These are phyloP conservation scores for Tardiomyces depauwii DNA, from an alignment of 1,139 yeast genomes.

Conservation along the genomic window DNA sequence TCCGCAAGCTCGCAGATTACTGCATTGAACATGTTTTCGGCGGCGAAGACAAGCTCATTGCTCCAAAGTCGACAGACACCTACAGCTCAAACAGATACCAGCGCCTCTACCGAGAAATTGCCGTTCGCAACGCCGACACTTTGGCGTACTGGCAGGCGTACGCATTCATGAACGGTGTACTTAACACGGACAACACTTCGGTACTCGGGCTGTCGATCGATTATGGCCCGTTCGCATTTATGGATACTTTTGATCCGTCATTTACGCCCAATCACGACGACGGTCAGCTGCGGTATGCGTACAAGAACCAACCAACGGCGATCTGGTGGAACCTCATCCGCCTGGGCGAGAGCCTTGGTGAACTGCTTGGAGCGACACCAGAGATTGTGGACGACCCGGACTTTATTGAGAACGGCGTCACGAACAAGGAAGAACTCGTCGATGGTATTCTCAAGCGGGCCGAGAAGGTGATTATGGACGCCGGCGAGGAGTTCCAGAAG, in stretches of 20 bases:
- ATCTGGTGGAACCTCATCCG: slow-evolving; percentile 92
- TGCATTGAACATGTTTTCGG: slow-evolving; percentile 56
- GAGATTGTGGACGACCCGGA: slow-evolving; percentile 31
- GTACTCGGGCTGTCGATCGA: slow-evolving; percentile 79
- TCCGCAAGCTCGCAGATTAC: slow-evolving; percentile 57
- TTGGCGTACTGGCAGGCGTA: slow-evolving; percentile 85
- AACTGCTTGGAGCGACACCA: slow-evolving; percentile 56
- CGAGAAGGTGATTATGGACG: slow-evolving; percentile 48
- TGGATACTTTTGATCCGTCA: slow-evolving; percentile 72
- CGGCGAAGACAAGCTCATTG: slow-evolving; percentile 27
- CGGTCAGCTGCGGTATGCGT: slow-evolving; percentile 57
- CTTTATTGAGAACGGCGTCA: slow-evolving; percentile 23
- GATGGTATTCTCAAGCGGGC: slow-evolving; percentile 49
- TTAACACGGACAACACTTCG: slow-evolving; percentile 91
- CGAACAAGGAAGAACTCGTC: slow-evolving; percentile 38
- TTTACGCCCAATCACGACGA: slow-evolving; percentile 92
- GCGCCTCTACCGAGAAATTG: slow-evolving; percentile 57
- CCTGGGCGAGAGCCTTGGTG: slow-evolving; percentile 76
- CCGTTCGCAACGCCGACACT: slow-evolving; percentile 59
- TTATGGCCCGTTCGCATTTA: slow-evolving; percentile 88
- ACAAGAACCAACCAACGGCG: slow-evolving; percentile 69
- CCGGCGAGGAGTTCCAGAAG: slow-evolving; percentile 55
- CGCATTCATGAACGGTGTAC: slow-evolving; percentile 88
- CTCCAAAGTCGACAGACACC: slow-evolving; percentile 4
- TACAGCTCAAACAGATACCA: slow-evolving; percentile 43